Evolutionary conservation across 2,329 filamentous ascomycete species (phyloP).

Genomic region (Xylariaceae sp.): DNA sequence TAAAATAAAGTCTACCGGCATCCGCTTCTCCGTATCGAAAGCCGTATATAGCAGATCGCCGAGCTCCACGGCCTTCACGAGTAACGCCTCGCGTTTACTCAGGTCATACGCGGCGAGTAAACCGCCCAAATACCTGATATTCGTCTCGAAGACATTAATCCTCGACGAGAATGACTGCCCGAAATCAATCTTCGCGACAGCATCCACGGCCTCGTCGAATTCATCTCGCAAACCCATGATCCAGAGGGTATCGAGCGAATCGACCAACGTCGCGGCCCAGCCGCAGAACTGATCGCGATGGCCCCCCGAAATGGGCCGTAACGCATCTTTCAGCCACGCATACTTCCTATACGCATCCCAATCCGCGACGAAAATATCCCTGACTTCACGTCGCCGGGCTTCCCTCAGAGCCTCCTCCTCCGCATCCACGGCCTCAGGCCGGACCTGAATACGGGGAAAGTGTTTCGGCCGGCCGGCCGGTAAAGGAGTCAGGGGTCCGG

Average conservation of each 20-base stretch:
- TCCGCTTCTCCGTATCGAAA: slow-evolving; percentile 42
- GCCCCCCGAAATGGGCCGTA: slow-evolving; percentile 40
- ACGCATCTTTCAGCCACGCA: slow-evolving; percentile 46
- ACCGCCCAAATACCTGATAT: slow-evolving; percentile 41
- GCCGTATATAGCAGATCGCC: slow-evolving; percentile 42
- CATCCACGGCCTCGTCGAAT: slow-evolving; percentile 43
- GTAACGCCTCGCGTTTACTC: slow-evolving; percentile 36
- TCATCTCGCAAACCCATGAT: slow-evolving; percentile 47
- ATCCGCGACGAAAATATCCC: slow-evolving; percentile 33
- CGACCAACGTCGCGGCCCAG: slow-evolving; percentile 50
- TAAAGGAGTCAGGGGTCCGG: slow-evolving; percentile 6
- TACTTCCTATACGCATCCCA: slow-evolving; percentile 43
- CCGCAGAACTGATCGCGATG: slow-evolving; percentile 43
- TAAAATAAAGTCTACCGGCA: slow-evolving; percentile 45
- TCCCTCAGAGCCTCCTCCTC: slow-evolving; percentile 13
- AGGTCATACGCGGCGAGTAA: slow-evolving; percentile 39
- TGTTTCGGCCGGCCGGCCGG: slow-evolving; percentile 3
- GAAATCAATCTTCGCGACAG: slow-evolving; percentile 44
- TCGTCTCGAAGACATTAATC: slow-evolving; percentile 42
- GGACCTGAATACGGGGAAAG: slow-evolving; percentile 14
- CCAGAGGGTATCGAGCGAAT: slow-evolving; percentile 46
- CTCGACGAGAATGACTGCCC: slow-evolving; percentile 33
- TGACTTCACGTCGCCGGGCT: slow-evolving; percentile 32
- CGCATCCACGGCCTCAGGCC: neutral
- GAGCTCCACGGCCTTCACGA: slow-evolving; percentile 41